Percentiles rank a stretch among this genome's conserved stretches.
Conservation (phyloP, 371 early-diverging fungal genomes). For the Mucor lusitanicus region DNA sequence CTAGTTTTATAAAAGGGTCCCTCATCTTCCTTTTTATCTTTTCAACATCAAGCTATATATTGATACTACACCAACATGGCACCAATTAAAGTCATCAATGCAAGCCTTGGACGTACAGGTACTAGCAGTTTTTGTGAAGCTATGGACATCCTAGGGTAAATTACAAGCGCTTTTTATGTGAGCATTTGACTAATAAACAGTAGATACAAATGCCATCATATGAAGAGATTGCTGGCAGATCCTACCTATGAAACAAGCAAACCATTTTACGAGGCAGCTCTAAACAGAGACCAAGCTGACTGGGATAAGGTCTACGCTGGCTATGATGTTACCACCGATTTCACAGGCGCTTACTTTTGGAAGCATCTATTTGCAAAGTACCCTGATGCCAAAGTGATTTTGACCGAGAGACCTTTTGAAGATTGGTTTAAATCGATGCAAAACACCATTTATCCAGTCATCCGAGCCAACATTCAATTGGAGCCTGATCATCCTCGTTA, state of each 20-base stretch:
- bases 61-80: neutral
- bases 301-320: neutral
- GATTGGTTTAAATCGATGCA: neutral
- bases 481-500: neutral
- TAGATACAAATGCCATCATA: conserved; percentile 1
- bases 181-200: no score
- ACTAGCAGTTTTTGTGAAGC: neutral
- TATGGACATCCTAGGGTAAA: neutral
- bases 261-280: neutral
- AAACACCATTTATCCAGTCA: neutral
- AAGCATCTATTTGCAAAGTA: neutral
- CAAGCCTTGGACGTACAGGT: neutral
- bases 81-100: neutral
- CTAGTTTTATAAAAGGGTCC: neutral
- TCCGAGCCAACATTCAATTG: neutral
- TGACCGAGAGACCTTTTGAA: neutral
- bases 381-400: neutral
- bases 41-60: neutral
- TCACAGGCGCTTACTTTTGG: neutral
- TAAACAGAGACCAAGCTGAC: neutral
- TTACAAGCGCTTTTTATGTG: no score
- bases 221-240: neutral
- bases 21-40: neutral
- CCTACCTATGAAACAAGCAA: neutral
- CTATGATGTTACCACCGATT: neutral